Conservation (phyloP, 2,329 filamentous ascomycete genomes). For the Hirsutella thompsonii region DNA sequence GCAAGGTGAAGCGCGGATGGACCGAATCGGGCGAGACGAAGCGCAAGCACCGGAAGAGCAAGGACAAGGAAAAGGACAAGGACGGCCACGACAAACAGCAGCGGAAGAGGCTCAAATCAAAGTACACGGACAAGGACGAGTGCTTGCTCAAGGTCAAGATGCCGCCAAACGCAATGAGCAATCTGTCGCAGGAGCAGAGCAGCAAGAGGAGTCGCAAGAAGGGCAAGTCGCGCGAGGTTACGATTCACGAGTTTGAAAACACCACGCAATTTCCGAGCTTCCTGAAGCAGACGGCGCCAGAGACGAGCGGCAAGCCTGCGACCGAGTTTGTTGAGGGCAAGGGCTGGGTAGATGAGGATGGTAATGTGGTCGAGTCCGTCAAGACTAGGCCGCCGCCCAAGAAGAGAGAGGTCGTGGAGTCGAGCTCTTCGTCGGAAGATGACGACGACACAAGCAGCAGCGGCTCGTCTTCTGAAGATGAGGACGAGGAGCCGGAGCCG, state of each 20-base stretch:
- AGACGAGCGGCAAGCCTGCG: conserved; percentile 21
- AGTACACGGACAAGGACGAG: conserved; percentile 70
- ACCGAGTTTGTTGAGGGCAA: conserved; percentile 66
- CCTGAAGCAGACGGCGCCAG: conserved; percentile 39
- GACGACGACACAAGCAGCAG: conserved; percentile 27
- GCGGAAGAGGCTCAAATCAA: conserved; percentile 52
- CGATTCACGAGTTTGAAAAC: conserved; percentile 84
- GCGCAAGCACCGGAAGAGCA: conserved; percentile 34
- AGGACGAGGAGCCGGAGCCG: conserved; percentile 12
- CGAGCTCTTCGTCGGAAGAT: conserved; percentile 10
- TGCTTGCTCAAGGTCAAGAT: conserved; percentile 75
- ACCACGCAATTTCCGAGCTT: conserved; percentile 75
- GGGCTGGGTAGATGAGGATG: conserved; percentile 76
- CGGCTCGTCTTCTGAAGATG: conserved; percentile 21
- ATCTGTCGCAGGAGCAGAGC: conserved; percentile 25
- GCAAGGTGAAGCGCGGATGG: conserved; percentile 84
- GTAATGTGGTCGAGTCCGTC: conserved; percentile 57
- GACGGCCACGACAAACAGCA: conserved; percentile 40
- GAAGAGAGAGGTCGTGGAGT: conserved; percentile 10
- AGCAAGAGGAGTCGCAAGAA: conserved; percentile 43
- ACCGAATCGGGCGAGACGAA: conserved; percentile 49
- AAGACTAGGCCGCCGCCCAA: conserved; percentile 20
- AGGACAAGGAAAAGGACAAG: conserved; percentile 29
- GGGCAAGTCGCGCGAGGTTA: conserved; percentile 35
- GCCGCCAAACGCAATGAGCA: conserved; percentile 33